Evolutionary conservation across 352 stramenopile genomes (phyloP), one percentile per base, ranked within the genome.

Genomic region (Globisporangium solare): DNA sequence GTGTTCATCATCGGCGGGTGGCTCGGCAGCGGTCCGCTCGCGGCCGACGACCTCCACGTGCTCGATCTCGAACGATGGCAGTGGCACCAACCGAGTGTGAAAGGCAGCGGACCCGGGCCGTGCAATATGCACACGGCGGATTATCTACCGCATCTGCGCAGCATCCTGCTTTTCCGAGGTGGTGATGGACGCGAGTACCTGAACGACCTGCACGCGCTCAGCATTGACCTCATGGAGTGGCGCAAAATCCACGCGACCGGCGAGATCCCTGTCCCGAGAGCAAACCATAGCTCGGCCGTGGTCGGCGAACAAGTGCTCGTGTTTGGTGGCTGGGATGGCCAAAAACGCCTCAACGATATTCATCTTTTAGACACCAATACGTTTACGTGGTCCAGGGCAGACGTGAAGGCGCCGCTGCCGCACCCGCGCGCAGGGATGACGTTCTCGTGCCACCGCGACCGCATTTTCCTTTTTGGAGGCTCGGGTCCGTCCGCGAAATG

Each of bases 111-210:
- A 1, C 80, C 83, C 0, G 94, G 95, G 4, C 92, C 94, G 13
- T 99, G 95, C 68, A 99, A 99, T 68, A 98, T 99, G 94, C 95
- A 99, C 76, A 98, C 90, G n/a, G 91, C 92, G 8, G 94, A 99
- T 66, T 99, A 91, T 58, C 73, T 98, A 6, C 64, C 79, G 6
- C 64, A 82, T 27, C 54, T 83, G 46, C 68, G 79, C 20, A 88
- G 89, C 66, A 92, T 98, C 45, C 83, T 97, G 43, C 87, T 99
- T 0, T 99, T 99, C 61, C 82, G 94, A 22, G 94, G 95, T 40
- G 94, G 95, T 22, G 94, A 98, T 60, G 92, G 92, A 13, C 76
- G 90, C 27, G 92, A 98, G 68, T 99, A 98, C 68, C 70, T 98
- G 4, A 98, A 98, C 60, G 94, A 99, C 68, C 74, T 99, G 39